Conservation (phyloP, 768 basidiomycete genomes). For the Leccinum olivaceopallidum region DNA sequence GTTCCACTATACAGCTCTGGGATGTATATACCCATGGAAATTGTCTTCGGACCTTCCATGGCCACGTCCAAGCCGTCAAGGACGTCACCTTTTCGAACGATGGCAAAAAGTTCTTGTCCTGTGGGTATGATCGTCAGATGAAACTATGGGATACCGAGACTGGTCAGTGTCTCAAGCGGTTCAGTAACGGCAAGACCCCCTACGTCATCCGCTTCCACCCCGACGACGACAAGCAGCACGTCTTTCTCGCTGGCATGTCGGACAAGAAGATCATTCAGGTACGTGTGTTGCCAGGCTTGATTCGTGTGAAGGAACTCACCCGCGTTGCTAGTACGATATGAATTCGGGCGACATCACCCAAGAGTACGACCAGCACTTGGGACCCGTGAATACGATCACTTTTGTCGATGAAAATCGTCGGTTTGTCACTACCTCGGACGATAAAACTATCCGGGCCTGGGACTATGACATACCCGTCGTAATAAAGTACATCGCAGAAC, state of each 20-base stretch:
- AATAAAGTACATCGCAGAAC: slow-evolving; percentile 99
- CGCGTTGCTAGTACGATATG: slow-evolving; percentile 78
- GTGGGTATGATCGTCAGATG: slow-evolving; percentile 95
- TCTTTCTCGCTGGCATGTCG: slow-evolving; percentile 97
- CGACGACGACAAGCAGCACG: slow-evolving; percentile 92
- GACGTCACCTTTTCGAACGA: slow-evolving; percentile 96
- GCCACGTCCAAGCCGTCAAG: slow-evolving; percentile 95
- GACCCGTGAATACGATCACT: slow-evolving; percentile 97
- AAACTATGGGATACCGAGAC: slow-evolving; percentile 99
- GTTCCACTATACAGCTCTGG: slow-evolving; percentile 73
- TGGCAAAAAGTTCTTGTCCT: slow-evolving; percentile 86
- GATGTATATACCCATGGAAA: slow-evolving; percentile 97
- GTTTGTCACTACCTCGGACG: slow-evolving; percentile 97
- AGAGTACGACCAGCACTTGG: slow-evolving; percentile 98
- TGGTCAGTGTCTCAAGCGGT: slow-evolving; percentile 94
- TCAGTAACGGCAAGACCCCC: slow-evolving; percentile 97
- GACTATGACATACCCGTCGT: slow-evolving; percentile 99
- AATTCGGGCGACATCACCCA: slow-evolving; percentile 94
- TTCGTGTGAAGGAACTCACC: slow-evolving; percentile 3
- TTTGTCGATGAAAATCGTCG: slow-evolving; percentile 98
- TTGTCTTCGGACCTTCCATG: slow-evolving; percentile 95
- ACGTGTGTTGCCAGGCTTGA: slow-evolving; percentile 19
- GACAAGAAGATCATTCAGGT: slow-evolving; percentile 99
- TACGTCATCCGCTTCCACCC: slow-evolving; percentile 96
- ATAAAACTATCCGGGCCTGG: slow-evolving; percentile 99